Percentiles rank a stretch among this genome's conserved stretches.
phyloP scores from a whole-genome alignment of 352 stramenopile species.

The Globisporangium middletonii region DNA sequence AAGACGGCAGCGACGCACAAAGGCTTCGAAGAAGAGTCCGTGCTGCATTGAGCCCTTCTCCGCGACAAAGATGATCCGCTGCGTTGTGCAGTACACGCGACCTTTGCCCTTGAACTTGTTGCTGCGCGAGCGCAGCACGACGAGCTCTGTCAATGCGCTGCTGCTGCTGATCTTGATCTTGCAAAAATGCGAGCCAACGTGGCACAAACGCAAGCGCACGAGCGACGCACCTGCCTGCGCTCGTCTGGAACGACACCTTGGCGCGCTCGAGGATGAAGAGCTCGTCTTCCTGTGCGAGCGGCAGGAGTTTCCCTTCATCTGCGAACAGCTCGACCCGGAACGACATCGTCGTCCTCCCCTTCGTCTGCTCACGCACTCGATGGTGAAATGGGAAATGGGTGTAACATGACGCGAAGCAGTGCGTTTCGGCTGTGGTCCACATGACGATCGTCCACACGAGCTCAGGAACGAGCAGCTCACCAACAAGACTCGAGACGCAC shows the following conservation, averaged over 20 bases:
- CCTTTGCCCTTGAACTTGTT: conserved; percentile 70
- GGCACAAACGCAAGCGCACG: neutral
- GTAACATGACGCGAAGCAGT: no score
- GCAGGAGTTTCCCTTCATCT: conserved; percentile 66
- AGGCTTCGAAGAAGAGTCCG: conserved; percentile 61
- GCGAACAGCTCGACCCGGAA: conserved; percentile 70
- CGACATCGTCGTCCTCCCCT: conserved; percentile 32
- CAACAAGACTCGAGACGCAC: neutral
- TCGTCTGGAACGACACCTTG: conserved; percentile 75
- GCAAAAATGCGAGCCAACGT: neutral
- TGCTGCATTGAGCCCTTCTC: conserved; percentile 65
- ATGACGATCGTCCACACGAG: neutral
- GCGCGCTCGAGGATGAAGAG: conserved; percentile 79
- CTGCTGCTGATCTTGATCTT: neutral
- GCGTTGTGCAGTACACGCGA: conserved; percentile 81
- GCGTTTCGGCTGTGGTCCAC: neutral
- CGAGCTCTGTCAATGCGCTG: neutral
- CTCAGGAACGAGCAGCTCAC: neutral
- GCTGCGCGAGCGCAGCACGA: conserved; percentile 7
- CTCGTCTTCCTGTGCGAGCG: conserved; percentile 74
- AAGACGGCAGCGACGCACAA: conserved; percentile 29
- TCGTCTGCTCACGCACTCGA: neutral
- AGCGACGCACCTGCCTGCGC: conserved; percentile 40
- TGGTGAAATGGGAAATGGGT: neutral
- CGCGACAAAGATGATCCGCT: conserved; percentile 81